Percentiles rank a stretch among this genome's conserved stretches.
Evolutionary conservation across 169 alveolate species (phyloP).

Genomic region (Plasmodium adleri): DNA sequence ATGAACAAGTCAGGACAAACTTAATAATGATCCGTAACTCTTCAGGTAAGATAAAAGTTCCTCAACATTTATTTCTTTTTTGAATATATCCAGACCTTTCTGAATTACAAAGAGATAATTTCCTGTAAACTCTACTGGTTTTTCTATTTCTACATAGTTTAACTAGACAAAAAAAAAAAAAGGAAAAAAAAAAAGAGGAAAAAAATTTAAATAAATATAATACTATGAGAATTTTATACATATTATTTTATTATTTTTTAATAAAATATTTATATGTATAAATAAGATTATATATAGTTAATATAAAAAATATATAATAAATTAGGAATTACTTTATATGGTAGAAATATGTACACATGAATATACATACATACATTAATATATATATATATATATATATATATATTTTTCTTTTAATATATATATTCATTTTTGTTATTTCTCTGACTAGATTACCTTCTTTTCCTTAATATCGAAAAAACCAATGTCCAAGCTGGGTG

Average conservation of each 20-base stretch:
- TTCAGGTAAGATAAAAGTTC: slow-evolving; percentile 24
- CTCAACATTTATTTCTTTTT: slow-evolving; percentile 56
- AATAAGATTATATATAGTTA: no score
- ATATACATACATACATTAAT: not conserved
- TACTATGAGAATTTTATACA: no score
- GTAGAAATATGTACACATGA: not conserved
- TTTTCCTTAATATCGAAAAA: slow-evolving; percentile 75
- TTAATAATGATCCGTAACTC: slow-evolving; percentile 47
- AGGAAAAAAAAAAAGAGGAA: not conserved
- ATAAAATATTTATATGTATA: no score
- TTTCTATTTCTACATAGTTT: slow-evolving; percentile 32
- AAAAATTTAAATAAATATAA: not conserved
- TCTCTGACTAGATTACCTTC: slow-evolving; percentile 10
- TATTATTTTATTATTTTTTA: no score
- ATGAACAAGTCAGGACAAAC: not conserved
- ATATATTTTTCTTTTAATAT: not conserved
- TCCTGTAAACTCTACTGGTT: slow-evolving; percentile 47
- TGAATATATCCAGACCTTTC: slow-evolving; percentile 51
- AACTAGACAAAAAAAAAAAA: slow-evolving; percentile 30
- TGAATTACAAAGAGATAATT: slow-evolving; percentile 55
- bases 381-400: not conserved
- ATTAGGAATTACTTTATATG: not conserved
- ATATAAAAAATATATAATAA: no score
- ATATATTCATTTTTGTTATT: not conserved
- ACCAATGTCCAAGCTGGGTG: slow-evolving; percentile 78